A percentile compares a stretch with the other conserved stretches of the same genome.
phyloP scores from a whole-genome alignment of 129 eudicot genomes.

The Smallanthus sonchifolius region DNA sequence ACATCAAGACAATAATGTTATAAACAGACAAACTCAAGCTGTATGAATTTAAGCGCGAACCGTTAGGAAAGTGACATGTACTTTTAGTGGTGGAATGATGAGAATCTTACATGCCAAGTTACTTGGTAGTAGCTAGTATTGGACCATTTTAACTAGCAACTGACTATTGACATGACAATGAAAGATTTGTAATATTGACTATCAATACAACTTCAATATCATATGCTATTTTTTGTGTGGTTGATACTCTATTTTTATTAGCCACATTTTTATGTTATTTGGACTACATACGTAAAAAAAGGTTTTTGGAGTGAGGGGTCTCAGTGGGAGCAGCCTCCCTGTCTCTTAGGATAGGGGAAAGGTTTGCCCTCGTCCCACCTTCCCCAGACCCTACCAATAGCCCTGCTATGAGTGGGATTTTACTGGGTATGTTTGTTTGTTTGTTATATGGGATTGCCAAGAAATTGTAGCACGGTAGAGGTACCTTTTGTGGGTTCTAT shows the following conservation, averaged over 20 bases:
- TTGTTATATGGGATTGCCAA: slow-evolving; percentile 10
- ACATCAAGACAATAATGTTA: background rate
- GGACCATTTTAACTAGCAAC: background rate
- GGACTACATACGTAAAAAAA: no score
- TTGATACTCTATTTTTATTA: no score
- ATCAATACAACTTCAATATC: slow-evolving; percentile 2
- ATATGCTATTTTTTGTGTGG: background rate
- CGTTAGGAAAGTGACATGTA: background rate
- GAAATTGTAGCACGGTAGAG: slow-evolving; percentile 10
- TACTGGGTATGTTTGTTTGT: background rate
- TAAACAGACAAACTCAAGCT: slow-evolving; percentile 1
- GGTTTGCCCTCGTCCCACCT: no score
- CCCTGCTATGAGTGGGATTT: no score
- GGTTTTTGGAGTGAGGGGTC: no score
- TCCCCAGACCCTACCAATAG: no score
- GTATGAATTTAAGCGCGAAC: background rate
- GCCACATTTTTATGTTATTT: no score
- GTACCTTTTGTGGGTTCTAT: slow-evolving; percentile 4
- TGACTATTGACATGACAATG: background rate
- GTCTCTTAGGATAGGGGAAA: no score
- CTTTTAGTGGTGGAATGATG: slow-evolving; percentile 4
- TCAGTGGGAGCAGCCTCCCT: no score
- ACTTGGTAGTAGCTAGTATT: background rate
- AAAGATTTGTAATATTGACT: no score
- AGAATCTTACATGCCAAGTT: background rate